Base-by-base conservation (phyloP, 1,284 basidiomycete genomes). In the Singerocomus rubriflavus region DNA sequence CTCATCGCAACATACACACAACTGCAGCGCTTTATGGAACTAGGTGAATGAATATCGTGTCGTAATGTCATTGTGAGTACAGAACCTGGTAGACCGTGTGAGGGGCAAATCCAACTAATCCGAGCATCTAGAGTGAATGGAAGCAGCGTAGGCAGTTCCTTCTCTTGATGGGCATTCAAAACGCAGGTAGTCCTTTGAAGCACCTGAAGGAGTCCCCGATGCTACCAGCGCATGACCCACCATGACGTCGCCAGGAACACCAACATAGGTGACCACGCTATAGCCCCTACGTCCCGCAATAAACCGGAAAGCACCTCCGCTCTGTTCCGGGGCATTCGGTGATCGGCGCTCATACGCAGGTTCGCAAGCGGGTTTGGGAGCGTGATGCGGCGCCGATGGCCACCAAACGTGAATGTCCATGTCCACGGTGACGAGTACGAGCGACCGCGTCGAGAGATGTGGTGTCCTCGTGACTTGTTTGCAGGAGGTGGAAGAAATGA, bases 191-290 rank as follows among this genome's bases (percentile, higher is more conserved):
- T 26, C 12, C 26, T 27, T 8, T 31, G 6, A 36, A 29, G 32
- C 8, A 21, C 11, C 4, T 26, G n/a, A 40, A 4, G 14, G 17
- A 11, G 21, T 38, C n/a, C 30, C 38, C n/a, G 5, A 46, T 21
- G 26, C 45, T 56, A 68, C 54, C 58, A 62, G 25, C 47, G 55
- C 57, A 65, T 56, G 11, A 63, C 51, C 67, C 66, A 66, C 48
- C 57, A 65, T 8, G 58, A 68, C 12, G 46, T 51, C 36, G 47
- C 54, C 13, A 66, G 44, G 46, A 68, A 58, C 25, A 57, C 44
- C 11, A 58, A 21, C 13, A 68, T 33, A 12, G 75, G 62, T 46
- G 64, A 64, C 72, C 73, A 74, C 34, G 71, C 71, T 16, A 73
- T 68, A 4, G 53, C 57, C 17, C 60, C 48, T 12, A 71, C 58